These are phyloP conservation scores for Persicaria tinctoria DNA, from an alignment of 148 eudicot genomes.

Conservation along the genomic window DNA sequence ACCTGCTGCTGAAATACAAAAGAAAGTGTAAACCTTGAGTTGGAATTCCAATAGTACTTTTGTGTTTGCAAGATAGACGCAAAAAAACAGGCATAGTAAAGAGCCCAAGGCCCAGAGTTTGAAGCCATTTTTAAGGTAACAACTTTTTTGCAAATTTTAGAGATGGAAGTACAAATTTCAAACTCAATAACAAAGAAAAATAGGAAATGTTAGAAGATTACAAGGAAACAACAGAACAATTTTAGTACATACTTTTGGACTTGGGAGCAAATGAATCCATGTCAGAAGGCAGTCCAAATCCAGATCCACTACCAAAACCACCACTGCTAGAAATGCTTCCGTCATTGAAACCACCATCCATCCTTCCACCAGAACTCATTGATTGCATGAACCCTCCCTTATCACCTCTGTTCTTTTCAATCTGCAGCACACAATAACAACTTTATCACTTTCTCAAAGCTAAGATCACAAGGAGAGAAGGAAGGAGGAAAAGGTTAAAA, in stretches of 20 bases:
- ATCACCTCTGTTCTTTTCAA: constrained; percentile 62
- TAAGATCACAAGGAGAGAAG: constrained; percentile 3
- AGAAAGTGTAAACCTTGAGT: not conserved
- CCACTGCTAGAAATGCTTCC: constrained; percentile 54
- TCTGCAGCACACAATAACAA: constrained; percentile 31
- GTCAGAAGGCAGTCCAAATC: constrained; percentile 61
- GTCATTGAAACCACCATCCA: constrained; percentile 59
- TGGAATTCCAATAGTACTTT: not conserved
- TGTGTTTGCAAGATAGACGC: not conserved
- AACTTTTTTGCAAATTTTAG: not conserved
- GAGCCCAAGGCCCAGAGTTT: not conserved
- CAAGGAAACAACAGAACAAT: not conserved
- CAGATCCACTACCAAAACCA: constrained; percentile 81
- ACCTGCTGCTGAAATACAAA: constrained; percentile 37
- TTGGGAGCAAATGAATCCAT: constrained; percentile 65
- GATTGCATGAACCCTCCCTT: constrained; percentile 69
- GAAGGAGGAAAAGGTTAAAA: not conserved
- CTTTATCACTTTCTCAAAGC: not conserved
- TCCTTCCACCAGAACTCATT: constrained; percentile 64
- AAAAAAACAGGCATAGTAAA: not conserved
- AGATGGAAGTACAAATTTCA: not conserved
- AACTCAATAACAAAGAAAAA: not conserved
- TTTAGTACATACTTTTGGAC: constrained; percentile 59
- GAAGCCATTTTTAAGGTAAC: not conserved
- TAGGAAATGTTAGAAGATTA: not conserved